Base-by-base conservation (phyloP, 2,329 filamentous ascomycete genomes). In the Myriosclerotinia scirpicola region DNA sequence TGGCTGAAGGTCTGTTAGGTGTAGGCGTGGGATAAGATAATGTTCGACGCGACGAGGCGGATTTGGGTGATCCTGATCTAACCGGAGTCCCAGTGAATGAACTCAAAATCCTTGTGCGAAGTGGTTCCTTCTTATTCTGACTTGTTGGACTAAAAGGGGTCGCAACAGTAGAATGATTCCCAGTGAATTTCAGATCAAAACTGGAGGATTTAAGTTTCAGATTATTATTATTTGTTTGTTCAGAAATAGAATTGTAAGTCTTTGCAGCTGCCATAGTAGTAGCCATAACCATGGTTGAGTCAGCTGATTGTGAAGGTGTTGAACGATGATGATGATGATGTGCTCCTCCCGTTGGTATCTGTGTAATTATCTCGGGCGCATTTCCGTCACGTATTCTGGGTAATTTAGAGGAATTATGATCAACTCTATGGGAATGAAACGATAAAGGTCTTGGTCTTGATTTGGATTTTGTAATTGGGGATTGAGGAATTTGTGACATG, bases 361-460 rank as follows among this genome's bases (percentile, higher is more conserved):
- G 64, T 53, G 64, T 53, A 60, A 42, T 14, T 65, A 65, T 53
- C 15, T 65, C 60, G 50, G 66, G 64, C 40, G 67, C 55, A 53
- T 34, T 34, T 4, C 30, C 30, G 30, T 64, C 53, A 54, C 67
- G 67, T 40, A 67, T 65, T 52, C 67, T 62, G 20, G 68, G 68
- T 17, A 70, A 56, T 34, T 68, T 70, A 1, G 64, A 67, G 15
- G 61, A 50, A 44, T 67, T 67, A 54, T 68, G 64, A 50, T 65
- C 62, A 46, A 67, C 55, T 46, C 67, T 54, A 42, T 68, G 67
- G 14, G 38, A 44, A 62, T 68, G 67, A 30, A 68, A 53, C n/a
- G 67, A 67, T 17, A 61, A 42, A 17, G 65, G 65, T 65, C 55
- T 59, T 44, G 30, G 30, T 34, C 30, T 34, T 34, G 58, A 20